phyloP scores from a whole-genome alignment of 768 basidiomycete genomes.

The Chalciporus piperatus region DNA sequence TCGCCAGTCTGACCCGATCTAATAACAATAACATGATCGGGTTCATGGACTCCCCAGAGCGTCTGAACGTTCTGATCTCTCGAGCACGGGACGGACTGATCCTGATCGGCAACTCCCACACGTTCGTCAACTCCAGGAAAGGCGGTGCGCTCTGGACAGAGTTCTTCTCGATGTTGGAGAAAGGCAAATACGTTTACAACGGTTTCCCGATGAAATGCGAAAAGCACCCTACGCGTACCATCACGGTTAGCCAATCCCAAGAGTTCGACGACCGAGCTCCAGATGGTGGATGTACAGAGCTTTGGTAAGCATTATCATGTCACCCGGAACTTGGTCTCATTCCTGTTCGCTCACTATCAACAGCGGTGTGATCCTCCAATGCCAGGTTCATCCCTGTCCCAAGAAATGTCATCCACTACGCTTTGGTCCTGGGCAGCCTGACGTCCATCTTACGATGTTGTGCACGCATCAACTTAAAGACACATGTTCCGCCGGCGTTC shows the following conservation, averaged over 20 bases:
- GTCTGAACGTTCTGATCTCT: conserved; percentile 71
- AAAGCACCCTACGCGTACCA: conserved; percentile 44
- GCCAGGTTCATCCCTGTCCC: conserved; percentile 46
- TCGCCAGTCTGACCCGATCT: conserved; percentile 60
- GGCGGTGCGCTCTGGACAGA: conserved; percentile 50
- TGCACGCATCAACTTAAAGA: conserved; percentile 40
- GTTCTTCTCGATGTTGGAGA: conserved; percentile 44
- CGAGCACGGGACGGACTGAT: conserved; percentile 64
- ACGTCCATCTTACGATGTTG: conserved; percentile 30
- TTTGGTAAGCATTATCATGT: conserved; percentile 45
- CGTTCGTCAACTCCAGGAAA: conserved; percentile 54
- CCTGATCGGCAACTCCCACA: conserved; percentile 63
- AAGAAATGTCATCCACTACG: conserved; percentile 58
- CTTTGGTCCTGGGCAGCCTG: conserved; percentile 44
- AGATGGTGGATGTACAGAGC: conserved; percentile 61
- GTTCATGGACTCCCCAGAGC: conserved; percentile 69
- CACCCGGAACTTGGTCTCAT: not conserved
- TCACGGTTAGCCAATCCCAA: conserved; percentile 34
- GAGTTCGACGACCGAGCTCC: conserved; percentile 57
- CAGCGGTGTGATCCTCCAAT: conserved; percentile 16
- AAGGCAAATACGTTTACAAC: conserved; percentile 47
- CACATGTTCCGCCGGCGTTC: conserved; percentile 43
- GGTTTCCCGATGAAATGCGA: conserved; percentile 63
- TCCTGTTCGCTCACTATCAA: not conserved
- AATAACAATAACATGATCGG: conserved; percentile 58